These are phyloP conservation scores for Westerdykella ornata DNA, from an alignment of 2,329 filamentous ascomycete species.

Conservation along the genomic window DNA sequence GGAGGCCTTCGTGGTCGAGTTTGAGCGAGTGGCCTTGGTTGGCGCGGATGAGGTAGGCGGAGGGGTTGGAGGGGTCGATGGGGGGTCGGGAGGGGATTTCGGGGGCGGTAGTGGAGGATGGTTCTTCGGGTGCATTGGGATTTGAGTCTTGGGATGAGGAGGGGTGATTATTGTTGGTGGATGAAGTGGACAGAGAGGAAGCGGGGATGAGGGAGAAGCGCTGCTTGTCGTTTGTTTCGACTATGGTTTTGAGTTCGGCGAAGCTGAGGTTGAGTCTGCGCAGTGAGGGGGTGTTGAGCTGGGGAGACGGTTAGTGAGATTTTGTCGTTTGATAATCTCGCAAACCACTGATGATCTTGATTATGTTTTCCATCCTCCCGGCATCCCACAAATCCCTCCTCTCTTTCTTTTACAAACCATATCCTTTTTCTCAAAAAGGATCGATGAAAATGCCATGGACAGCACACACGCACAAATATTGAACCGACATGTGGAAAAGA, in stretches of 20 bases:
- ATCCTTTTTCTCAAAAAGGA: no score
- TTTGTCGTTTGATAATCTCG: background rate
- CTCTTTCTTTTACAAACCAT: no score
- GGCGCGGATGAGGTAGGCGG: conserved; percentile 80
- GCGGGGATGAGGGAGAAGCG: conserved; percentile 71
- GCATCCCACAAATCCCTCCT: no score
- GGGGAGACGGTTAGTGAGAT: background rate
- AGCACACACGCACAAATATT: background rate
- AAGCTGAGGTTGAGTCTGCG: conserved; percentile 67
- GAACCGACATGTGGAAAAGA: conserved; percentile 1
- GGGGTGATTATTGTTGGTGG: background rate
- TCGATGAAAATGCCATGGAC: conserved; percentile 3
- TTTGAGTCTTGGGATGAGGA: conserved; percentile 1
- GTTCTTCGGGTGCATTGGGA: conserved; percentile 1
- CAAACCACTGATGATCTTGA: no score
- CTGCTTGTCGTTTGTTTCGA: conserved; percentile 78
- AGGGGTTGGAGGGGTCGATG: conserved; percentile 43
- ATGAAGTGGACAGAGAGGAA: conserved; percentile 7
- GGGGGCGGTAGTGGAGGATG: conserved; percentile 4
- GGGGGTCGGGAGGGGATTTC: conserved; percentile 8
- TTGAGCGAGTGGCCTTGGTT: conserved; percentile 91
- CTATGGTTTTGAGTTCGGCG: conserved; percentile 62
- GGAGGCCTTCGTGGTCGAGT: conserved; percentile 61
- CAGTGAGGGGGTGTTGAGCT: conserved; percentile 56
- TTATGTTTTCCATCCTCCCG: background rate